Base-by-base conservation (phyloP, 805 yeast genomes). In the Tetrapisispora fleetii region DNA sequence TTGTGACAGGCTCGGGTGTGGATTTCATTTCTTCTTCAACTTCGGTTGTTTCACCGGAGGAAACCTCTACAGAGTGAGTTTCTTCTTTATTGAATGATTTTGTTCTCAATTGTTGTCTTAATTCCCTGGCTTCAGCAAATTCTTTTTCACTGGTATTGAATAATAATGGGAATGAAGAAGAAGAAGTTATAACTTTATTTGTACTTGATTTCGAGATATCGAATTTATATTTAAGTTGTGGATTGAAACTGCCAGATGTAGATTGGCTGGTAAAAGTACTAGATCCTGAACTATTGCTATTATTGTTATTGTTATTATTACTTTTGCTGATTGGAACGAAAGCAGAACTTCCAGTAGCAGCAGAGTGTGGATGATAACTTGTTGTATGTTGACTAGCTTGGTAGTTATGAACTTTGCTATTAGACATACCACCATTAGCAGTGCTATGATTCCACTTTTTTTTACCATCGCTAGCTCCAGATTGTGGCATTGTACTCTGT, bases 41-140 rank as follows among this genome's bases (percentile, higher is more conserved):
- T 4, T 16, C 33, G 2, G 22, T 37, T 13, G 37, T 16, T 19
- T 38, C 33, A 8, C 6, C 21, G 18, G 40, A 37, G 3, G 14
- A 5, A 4, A 9, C 30, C 9, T 4, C 16, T 8, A 19, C 4
- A 2, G n/a, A 4, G 36, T 21, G 27, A 19, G 22, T 48, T 30
- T 30, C 48, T 10, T 43, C 37, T 8, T 37, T 22, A 8, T 47
- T 44, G 24, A 52, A 45, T 8, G 49, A 43, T 35, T 43, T 40
- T 46, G 52, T 32, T 45, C 58, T 57, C 18, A 62, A 37, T 27
- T 49, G 51, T 28, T 55, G 42, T 47, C 64, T 63, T 18, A 45
- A 52, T 16, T 60, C 52, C 35, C 63, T 65, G 2, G 62, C 62
- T 11, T 59, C 58, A 2, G 63, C 63, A 52, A 59, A 70, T 14